Evolutionary conservation across 306 rosid species (phyloP).

Genomic region (Trichosanthes cucumerina): DNA sequence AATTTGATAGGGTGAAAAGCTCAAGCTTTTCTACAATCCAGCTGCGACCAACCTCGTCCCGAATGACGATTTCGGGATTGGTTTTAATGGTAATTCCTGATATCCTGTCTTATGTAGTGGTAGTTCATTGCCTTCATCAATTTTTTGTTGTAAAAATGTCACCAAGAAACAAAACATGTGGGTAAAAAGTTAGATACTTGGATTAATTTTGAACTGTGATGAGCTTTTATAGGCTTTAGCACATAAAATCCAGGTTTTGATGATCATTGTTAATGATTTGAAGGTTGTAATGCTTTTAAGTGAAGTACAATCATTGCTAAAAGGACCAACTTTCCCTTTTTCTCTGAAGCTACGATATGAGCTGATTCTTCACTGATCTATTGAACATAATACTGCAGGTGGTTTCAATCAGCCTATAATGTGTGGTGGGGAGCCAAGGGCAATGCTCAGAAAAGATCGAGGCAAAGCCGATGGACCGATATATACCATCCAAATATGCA

Average conservation of each 20-base stretch:
- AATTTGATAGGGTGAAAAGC: constrained; percentile 66
- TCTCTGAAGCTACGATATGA: background rate
- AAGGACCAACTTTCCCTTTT: background rate
- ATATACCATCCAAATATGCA: constrained; percentile 69
- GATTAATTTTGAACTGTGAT: background rate
- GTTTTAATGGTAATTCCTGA: constrained; percentile 55
- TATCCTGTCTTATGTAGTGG: background rate
- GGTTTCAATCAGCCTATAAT: constrained; percentile 95
- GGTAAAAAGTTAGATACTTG: background rate
- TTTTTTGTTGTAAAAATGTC: background rate
- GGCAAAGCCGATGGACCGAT: constrained; percentile 89
- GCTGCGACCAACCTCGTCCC: constrained; percentile 54
- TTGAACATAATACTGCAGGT: constrained; percentile 32
- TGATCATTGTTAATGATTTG: background rate
- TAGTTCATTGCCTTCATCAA: background rate
- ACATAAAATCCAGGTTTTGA: background rate
- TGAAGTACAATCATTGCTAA: background rate
- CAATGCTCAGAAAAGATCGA: constrained; percentile 54
- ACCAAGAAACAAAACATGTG: background rate
- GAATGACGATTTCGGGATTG: constrained; percentile 76
- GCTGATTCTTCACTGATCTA: background rate
- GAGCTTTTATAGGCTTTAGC: background rate
- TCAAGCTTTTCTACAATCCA: constrained; percentile 84
- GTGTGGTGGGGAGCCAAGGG: constrained; percentile 96
- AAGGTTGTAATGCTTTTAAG: background rate